phyloP scores from a whole-genome alignment of 345 rosid species.

The Gossypium mustelinum region DNA sequence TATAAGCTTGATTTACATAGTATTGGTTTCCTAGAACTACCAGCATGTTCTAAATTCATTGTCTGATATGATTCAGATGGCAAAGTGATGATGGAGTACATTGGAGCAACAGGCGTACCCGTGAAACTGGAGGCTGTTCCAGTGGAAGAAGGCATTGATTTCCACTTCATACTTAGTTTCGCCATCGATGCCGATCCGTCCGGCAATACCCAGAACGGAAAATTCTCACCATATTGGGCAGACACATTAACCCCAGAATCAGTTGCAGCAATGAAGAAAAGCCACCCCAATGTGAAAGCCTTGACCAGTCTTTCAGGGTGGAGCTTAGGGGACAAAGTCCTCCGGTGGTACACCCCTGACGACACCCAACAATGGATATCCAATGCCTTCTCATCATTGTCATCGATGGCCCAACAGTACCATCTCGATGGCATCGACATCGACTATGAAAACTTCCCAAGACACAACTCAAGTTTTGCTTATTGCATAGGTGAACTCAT shows the following conservation, averaged over 20 bases:
- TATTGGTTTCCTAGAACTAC: neutral
- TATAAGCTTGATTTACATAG: neutral
- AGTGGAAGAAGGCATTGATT: constrained; percentile 31
- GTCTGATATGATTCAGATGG: constrained; percentile 27
- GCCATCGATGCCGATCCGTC: constrained; percentile 45
- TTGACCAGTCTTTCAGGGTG: constrained; percentile 53
- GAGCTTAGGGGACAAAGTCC: constrained; percentile 39
- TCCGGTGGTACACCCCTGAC: constrained; percentile 41
- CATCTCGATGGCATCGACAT: constrained; percentile 57
- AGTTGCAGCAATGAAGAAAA: constrained; percentile 27
- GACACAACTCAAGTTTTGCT: constrained; percentile 23
- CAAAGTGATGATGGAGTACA: constrained; percentile 65
- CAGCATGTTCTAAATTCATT: neutral
- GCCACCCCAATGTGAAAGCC: constrained; percentile 39
- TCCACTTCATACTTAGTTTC: constrained; percentile 49
- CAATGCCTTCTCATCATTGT: constrained; percentile 41
- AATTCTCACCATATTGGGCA: constrained; percentile 42
- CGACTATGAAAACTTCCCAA: constrained; percentile 45
- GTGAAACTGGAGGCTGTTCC: constrained; percentile 39
- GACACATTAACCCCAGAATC: constrained; percentile 31
- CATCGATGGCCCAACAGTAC: constrained; percentile 27
- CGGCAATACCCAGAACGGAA: constrained; percentile 39
- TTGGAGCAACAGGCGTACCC: constrained; percentile 43
- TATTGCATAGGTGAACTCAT: constrained; percentile 53
- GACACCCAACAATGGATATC: constrained; percentile 38